These are phyloP conservation scores for Malus asiatica DNA, from an alignment of 306 rosid genomes.

Conservation along the genomic window DNA sequence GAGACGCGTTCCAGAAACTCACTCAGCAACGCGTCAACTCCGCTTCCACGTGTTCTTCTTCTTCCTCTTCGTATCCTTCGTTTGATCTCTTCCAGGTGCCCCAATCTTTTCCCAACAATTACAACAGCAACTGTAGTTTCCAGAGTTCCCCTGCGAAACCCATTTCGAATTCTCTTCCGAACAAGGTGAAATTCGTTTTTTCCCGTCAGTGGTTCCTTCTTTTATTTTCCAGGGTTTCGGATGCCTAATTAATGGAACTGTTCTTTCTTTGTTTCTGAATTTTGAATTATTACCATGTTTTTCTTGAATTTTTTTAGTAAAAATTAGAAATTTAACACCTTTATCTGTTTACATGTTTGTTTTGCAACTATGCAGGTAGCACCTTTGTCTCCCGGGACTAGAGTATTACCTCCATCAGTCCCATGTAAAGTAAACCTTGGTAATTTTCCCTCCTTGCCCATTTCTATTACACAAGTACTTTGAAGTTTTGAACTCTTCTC, in stretches of 20 bases:
- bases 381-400: slow-evolving; percentile 20
- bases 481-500: background rate
- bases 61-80: slow-evolving; percentile 16
- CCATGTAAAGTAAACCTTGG: slow-evolving; percentile 34
- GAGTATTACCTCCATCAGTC: slow-evolving; percentile 33
- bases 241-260: background rate
- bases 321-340: background rate
- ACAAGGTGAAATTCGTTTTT: slow-evolving; percentile 27
- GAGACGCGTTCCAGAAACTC: slow-evolving; percentile 70
- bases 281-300: background rate
- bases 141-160: slow-evolving; percentile 20
- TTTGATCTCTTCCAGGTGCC: background rate
- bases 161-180: slow-evolving; percentile 15
- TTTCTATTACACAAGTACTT: background rate
- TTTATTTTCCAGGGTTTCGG: slow-evolving; percentile 1
- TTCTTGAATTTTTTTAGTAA: background rate
- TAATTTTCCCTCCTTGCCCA: slow-evolving; percentile 12
- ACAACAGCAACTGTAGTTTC: slow-evolving; percentile 7
- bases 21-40: slow-evolving; percentile 49
- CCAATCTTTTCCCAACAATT: background rate
- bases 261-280: background rate
- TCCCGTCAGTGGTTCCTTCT: background rate
- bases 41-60: slow-evolving; percentile 10
- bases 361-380: slow-evolving; percentile 32
- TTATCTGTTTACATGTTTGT: background rate